Evolutionary conservation across 225 moss, liverwort and hornwort species (phyloP).

Genomic region (Marchantia paleacea): DNA sequence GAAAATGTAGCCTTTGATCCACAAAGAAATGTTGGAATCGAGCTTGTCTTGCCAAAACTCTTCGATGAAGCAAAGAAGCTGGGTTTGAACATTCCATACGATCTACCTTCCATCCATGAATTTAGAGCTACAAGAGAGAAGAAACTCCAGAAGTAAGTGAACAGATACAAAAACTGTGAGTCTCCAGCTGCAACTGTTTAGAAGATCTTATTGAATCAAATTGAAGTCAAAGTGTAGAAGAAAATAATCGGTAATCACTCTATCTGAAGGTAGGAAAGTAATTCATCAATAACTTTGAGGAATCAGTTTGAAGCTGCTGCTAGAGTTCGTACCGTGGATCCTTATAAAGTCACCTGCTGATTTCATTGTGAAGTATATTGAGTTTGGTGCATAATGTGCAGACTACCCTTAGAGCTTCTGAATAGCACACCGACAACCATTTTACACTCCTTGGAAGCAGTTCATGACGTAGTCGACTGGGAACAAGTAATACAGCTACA

Average conservation of each 20-base stretch:
- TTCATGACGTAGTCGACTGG: slow-evolving; percentile 54
- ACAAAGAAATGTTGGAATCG: slow-evolving; percentile 49
- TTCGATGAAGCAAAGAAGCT: slow-evolving; percentile 48
- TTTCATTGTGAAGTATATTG: too few relatives aligned
- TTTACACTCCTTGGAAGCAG: slow-evolving; percentile 56
- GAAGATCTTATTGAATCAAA: too few relatives aligned
- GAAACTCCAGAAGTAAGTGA: neutral
- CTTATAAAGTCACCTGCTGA: too few relatives aligned
- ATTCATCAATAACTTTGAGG: too few relatives aligned
- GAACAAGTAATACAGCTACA: slow-evolving; percentile 47
- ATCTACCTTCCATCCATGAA: neutral
- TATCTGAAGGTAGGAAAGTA: too few relatives aligned
- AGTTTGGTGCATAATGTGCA: slow-evolving; percentile 18
- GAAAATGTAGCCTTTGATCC: slow-evolving; percentile 48
- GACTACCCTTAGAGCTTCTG: slow-evolving; percentile 54
- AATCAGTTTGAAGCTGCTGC: too few relatives aligned
- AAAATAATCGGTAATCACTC: too few relatives aligned
- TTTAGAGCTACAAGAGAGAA: neutral
- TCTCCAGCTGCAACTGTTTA: too few relatives aligned
- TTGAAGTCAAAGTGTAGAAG: too few relatives aligned
- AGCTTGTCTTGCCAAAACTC: slow-evolving; percentile 53
- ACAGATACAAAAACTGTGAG: too few relatives aligned
- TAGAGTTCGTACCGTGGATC: neutral
- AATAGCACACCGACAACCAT: slow-evolving; percentile 51
- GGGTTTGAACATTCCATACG: slow-evolving; percentile 4